Evolutionary conservation across 306 rosid species (phyloP).

Genomic region (Prunus mira): DNA sequence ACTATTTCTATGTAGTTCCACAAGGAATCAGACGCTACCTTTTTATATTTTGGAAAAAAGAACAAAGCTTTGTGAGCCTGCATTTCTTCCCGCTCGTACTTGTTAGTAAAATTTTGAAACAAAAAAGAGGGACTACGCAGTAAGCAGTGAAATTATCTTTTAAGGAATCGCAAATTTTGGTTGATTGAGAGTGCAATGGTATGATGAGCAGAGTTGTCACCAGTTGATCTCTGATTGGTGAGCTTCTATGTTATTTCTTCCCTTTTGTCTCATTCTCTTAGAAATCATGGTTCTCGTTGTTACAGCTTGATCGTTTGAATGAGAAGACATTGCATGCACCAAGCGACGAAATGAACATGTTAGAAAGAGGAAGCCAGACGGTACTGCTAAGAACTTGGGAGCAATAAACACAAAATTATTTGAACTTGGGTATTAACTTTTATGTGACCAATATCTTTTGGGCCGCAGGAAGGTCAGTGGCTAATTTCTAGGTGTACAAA

Average conservation of each 20-base stretch:
- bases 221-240: not conserved
- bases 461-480: constrained; percentile 42
- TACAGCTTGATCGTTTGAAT: constrained; percentile 82
- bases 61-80: constrained; percentile 2
- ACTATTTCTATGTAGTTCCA: not conserved
- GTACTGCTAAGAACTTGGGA: constrained; percentile 19
- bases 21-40: not conserved
- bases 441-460: constrained; percentile 11
- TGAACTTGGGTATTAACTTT: constrained; percentile 17
- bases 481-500: constrained; percentile 32
- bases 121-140: not conserved
- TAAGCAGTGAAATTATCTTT: not conserved
- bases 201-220: not conserved
- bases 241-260: not conserved
- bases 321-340: constrained; percentile 48
- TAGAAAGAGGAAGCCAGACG: constrained; percentile 44
- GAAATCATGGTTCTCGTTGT: constrained; percentile 14
- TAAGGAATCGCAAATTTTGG: not conserved
- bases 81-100: not conserved
- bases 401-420: constrained; percentile 16
- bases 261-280: constrained; percentile 29
- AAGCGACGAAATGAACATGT: constrained; percentile 11
- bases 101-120: not conserved
- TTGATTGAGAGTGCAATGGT: not conserved
- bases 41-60: not conserved